phyloP scores from a whole-genome alignment of 345 rosid species.

The Sisymbrium altissimum region DNA sequence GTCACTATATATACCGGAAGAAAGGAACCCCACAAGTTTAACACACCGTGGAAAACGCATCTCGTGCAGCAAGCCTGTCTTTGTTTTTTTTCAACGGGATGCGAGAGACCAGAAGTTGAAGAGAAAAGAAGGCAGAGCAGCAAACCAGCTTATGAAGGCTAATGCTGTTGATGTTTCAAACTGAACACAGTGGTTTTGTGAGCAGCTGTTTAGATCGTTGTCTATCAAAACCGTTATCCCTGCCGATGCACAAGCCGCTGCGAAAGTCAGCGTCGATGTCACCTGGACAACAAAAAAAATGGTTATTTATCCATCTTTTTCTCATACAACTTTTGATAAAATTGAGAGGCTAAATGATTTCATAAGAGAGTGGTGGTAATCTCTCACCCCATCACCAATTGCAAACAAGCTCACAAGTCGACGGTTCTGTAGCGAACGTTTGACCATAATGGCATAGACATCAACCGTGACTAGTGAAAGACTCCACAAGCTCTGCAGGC shows the following conservation, averaged over 20 bases:
- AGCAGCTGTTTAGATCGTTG: conserved; percentile 53
- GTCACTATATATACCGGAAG: conserved; percentile 27
- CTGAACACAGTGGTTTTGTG: conserved; percentile 56
- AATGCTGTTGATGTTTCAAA: conserved; percentile 72
- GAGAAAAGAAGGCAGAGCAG: conserved; percentile 61
- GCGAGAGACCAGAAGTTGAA: conserved; percentile 81
- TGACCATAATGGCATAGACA: conserved; percentile 62
- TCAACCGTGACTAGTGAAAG: conserved; percentile 59
- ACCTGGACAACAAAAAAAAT: conserved; percentile 35
- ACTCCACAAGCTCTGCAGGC: conserved; percentile 84
- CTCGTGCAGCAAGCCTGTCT: not conserved
- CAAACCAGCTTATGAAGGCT: conserved; percentile 77
- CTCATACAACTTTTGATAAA: not conserved
- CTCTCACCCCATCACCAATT: conserved; percentile 82
- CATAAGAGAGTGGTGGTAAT: not conserved
- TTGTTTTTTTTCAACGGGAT: conserved; percentile 35
- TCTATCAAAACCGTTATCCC: conserved; percentile 71
- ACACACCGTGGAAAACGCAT: not conserved
- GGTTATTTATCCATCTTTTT: not conserved
- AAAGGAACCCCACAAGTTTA: not conserved
- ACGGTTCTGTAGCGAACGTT: conserved; percentile 58
- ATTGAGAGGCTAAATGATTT: not conserved
- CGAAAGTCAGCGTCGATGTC: conserved; percentile 70
- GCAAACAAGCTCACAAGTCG: conserved; percentile 50
- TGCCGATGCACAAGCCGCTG: conserved; percentile 86